Base-by-base conservation (phyloP, 352 stramenopile species). In the Globisporangium splendens region DNA sequence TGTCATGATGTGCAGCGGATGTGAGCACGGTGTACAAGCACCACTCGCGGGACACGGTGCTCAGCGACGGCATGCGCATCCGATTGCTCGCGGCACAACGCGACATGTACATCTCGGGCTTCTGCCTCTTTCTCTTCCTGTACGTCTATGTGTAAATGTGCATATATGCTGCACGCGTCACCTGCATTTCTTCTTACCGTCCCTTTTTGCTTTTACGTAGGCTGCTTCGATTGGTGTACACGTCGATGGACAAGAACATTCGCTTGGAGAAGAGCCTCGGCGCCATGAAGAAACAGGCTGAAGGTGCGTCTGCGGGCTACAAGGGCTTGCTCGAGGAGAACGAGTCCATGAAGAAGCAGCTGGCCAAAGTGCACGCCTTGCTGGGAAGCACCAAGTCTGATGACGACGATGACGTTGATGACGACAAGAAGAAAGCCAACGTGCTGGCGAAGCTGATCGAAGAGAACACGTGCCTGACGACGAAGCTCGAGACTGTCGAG, bases 21-120 rank as follows among this genome's bases (percentile, higher is more conserved):
- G 79, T 93, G 33, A 64, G 62, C 56, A 89, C 83, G 31, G 68
- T 69, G 42, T 90, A 88, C 72, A 87, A 86, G 62, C 75, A 92
- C 63, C 76, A 89, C 51, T 67, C 69, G 35, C 67, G 70, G 14
- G 78, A 83, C 17, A 65, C 72, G 46, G 61, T 83, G 21, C 67
- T 86, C 35, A 83, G 71, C 46, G 85, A 95, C 64, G 83, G 85
- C 14, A 63, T 94, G 62, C 83, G 85, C n/a, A 88, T 94, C 47
- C 85, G 83, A 22, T 55, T 94, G 55, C 69, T 94, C 55, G 75
- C 74, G 15, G 80, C 85, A 0, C 83, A 94, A 63, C 77, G 85
- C 20, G 78, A 95, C 62, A 91, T 93, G 82, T 95, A 94, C 79
- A 93, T 95, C 58, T 81, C 85, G 33, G 83, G 85, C 63, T 91